Base-by-base conservation (phyloP, 768 basidiomycete genomes). In the Clavulina sp. region DNA sequence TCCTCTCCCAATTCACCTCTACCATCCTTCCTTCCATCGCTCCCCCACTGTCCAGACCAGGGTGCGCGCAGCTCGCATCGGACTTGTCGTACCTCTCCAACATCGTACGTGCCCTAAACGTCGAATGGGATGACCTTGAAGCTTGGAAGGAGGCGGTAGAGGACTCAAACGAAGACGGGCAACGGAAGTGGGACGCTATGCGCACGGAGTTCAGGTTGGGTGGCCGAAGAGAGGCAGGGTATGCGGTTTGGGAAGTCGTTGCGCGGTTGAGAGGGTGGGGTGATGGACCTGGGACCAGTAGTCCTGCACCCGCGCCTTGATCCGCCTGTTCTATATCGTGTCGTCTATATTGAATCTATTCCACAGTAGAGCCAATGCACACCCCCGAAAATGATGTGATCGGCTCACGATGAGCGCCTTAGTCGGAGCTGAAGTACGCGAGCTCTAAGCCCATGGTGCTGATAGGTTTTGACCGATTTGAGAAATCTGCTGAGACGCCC, bases 1-100 rank as follows among this genome's bases (percentile, higher is more conserved):
- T 91, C 41, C 70, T 93, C 33, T 69, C 75, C 2, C 75, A 91
- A 61, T 69, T 99, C 43, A 84, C 83, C 3, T 60, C 63, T 26
- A 68, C 68, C 19, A 70, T 87, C 30, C 72, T 99, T 1, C 88
- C 92, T 13, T 68, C 69, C 29, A 83, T 97, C 51, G 66, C 70
- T 2, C 67, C 68, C 28, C n/a, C n/a, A n/a, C 65, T 97, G 44
- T 75, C 78, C 2, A 57, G 62, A 6, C 67, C 72, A 0, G 93
- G 92, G 3, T 78, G 84, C 1, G 78, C 80, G 21, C 95, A 99
- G 61, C 73, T 99, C 19, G 70, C 75, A 2, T 81, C 82, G 3
- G 95, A 99, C 66, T 64, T 99, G 55, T 83, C 78, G 23, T 95
- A 96, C 65, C 70, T 99, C 36, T 76, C 78, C 2, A 95, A 93